phyloP scores from a whole-genome alignment of 2,329 filamentous ascomycete genomes.

The Sporothrix phasma region DNA sequence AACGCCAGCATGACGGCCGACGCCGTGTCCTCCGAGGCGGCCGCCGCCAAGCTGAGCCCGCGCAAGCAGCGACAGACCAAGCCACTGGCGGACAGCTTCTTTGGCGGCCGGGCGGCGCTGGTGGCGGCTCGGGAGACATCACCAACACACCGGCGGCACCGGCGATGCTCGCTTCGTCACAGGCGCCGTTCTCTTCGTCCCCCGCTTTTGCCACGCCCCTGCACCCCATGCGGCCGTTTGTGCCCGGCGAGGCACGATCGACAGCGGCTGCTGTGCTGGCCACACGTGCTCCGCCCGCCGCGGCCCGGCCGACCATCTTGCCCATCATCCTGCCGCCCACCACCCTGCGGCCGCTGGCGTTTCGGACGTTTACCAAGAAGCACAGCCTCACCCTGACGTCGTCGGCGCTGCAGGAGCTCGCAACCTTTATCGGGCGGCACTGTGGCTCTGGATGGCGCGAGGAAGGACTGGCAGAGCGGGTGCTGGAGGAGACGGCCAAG shows the following conservation, averaged over 20 bases:
- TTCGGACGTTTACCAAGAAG: slow-evolving; percentile 94
- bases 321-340: slow-evolving; percentile 83
- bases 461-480: slow-evolving; percentile 83
- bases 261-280: slow-evolving; percentile 75
- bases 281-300: slow-evolving; percentile 64
- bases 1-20: slow-evolving; percentile 20
- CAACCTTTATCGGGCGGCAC: slow-evolving; percentile 81
- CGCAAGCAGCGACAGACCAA: slow-evolving; percentile 24
- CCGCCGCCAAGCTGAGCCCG: slow-evolving; percentile 19
- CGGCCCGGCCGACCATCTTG: slow-evolving; percentile 53
- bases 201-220: slow-evolving; percentile 82
- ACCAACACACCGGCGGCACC: slow-evolving; percentile 20
- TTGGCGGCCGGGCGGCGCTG: slow-evolving; percentile 21
- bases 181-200: slow-evolving; percentile 74
- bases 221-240: slow-evolving; percentile 62
- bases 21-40: slow-evolving; percentile 12
- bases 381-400: slow-evolving; percentile 89
- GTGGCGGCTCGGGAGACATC: slow-evolving; percentile 24
- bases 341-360: slow-evolving; percentile 80
- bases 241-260: slow-evolving; percentile 39
- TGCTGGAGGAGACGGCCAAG: slow-evolving; percentile 83
- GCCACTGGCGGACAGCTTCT: slow-evolving; percentile 30
- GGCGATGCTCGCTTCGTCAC: slow-evolving; percentile 27
- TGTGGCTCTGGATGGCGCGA: slow-evolving; percentile 96
- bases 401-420: slow-evolving; percentile 72